Evolutionary conservation across 805 yeast species (phyloP).

Genomic region (Wickerhamiella occidentalis): DNA sequence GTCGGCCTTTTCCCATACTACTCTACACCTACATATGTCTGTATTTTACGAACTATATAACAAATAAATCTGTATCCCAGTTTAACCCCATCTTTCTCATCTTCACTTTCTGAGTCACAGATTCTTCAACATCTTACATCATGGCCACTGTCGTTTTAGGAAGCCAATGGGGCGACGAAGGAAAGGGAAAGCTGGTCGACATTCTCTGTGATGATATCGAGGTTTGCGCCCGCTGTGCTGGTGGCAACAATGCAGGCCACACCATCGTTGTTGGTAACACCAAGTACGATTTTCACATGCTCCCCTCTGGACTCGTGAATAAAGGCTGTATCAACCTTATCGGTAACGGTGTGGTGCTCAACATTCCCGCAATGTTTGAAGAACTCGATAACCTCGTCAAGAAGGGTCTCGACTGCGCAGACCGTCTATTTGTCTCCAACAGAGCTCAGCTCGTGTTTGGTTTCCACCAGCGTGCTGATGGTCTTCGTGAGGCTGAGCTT

Average conservation of each 20-base stretch:
- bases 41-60: too few relatives aligned
- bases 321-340: slow-evolving; percentile 79
- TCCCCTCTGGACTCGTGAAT: slow-evolving; percentile 95
- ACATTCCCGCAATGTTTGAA: slow-evolving; percentile 81
- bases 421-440: slow-evolving; percentile 74
- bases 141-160: slow-evolving; percentile 94
- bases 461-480: slow-evolving; percentile 95
- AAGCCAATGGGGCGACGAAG: slow-evolving; percentile 99
- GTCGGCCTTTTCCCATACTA: too few relatives aligned
- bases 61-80: too few relatives aligned
- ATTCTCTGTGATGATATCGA: slow-evolving; percentile 88
- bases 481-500: slow-evolving; percentile 85
- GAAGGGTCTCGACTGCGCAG: slow-evolving; percentile 65
- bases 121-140: slow-evolving; percentile 3
- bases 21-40: too few relatives aligned
- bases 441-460: slow-evolving; percentile 96
- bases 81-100: too few relatives aligned
- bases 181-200: slow-evolving; percentile 96
- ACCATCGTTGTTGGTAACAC: slow-evolving; percentile 83
- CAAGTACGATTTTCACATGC: slow-evolving; percentile 97
- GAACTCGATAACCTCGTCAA: slow-evolving; percentile 71
- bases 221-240: slow-evolving; percentile 91
- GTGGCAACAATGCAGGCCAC: slow-evolving; percentile 99
- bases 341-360: slow-evolving; percentile 95
- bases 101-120: background rate